These are phyloP conservation scores for Fusarium nematophilum DNA, from an alignment of 2,329 filamentous ascomycete genomes.

Conservation along the genomic window DNA sequence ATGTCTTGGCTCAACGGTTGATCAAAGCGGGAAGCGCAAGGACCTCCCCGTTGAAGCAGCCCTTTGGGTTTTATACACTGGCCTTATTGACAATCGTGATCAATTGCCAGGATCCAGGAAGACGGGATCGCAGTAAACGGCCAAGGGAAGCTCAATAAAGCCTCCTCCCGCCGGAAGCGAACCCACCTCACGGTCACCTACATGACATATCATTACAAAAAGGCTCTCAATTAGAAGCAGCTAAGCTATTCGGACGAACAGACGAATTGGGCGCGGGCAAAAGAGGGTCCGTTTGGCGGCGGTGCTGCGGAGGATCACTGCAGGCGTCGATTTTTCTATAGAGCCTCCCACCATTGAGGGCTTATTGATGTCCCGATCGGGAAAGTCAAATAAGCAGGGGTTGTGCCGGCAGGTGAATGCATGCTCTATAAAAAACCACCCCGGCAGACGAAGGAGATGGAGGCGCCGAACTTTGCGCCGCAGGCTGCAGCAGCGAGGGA, in stretches of 20 bases:
- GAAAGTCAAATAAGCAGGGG: conserved; percentile 15
- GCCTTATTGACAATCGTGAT: not conserved
- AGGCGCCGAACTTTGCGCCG: conserved; percentile 12
- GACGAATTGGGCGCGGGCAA: not conserved
- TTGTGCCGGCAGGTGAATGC: conserved; percentile 9
- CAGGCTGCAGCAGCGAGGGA: not conserved
- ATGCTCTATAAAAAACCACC: conserved; percentile 1
- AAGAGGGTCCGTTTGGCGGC: conserved; percentile 13
- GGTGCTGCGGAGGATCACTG: conserved; percentile 5
- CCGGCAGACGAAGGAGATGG: not conserved
- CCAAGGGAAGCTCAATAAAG: conserved; percentile 20
- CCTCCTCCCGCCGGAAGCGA: too few species aligned
- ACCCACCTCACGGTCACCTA: too few species aligned
- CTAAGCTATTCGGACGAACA: not conserved
- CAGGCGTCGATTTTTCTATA: conserved; percentile 22
- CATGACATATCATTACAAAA: conserved; percentile 16
- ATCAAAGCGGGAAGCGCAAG: conserved; percentile 29
- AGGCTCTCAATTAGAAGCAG: conserved; percentile 28
- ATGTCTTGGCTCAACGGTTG: conserved; percentile 34
- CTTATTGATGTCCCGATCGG: conserved; percentile 51
- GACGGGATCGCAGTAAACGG: not conserved
- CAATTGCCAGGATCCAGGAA: not conserved
- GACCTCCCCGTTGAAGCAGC: conserved; percentile 14
- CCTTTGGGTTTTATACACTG: conserved; percentile 24
- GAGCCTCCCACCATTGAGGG: conserved; percentile 44